Evolutionary conservation across 2,329 filamentous ascomycete species (phyloP).

Genomic region (Laburnicola sp.): DNA sequence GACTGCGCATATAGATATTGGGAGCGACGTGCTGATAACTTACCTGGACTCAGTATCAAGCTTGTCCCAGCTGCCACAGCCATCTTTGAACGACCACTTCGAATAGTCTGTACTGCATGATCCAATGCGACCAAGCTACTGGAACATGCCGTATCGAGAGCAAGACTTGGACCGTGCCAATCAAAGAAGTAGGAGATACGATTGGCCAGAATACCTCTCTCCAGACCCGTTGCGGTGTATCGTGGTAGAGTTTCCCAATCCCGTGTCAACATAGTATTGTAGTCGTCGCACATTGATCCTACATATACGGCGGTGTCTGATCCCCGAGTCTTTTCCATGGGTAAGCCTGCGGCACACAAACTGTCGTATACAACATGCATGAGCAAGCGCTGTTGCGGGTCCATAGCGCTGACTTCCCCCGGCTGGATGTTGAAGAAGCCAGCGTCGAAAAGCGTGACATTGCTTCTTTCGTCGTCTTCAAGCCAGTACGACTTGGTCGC

Average conservation of each 20-base stretch:
- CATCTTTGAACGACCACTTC: conserved; percentile 11
- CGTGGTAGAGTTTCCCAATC: background rate
- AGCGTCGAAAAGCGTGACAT: background rate
- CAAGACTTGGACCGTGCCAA: conserved; percentile 39
- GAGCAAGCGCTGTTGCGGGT: conserved; percentile 31
- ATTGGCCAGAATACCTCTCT: conserved; percentile 37
- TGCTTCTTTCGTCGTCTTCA: background rate
- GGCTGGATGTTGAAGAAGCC: background rate
- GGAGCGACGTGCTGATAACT: too few relatives aligned
- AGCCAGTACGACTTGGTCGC: too few relatives aligned
- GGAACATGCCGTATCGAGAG: conserved; percentile 45
- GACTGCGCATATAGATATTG: background rate
- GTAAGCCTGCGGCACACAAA: conserved; percentile 39
- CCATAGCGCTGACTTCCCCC: conserved; percentile 4
- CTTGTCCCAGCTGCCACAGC: conserved; percentile 19
- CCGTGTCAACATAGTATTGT: background rate
- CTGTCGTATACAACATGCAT: conserved; percentile 36
- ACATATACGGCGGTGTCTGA: conserved; percentile 37
- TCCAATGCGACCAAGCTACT: conserved; percentile 35
- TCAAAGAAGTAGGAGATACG: conserved; percentile 43
- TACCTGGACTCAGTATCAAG: conserved; percentile 22
- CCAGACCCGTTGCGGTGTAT: background rate
- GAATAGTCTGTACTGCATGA: conserved; percentile 13
- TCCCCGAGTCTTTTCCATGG: conserved; percentile 23
- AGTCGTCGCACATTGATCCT: conserved; percentile 30